Conservation (phyloP, 495 filamentous ascomycete species). For the Alectoria sarmentosa region DNA sequence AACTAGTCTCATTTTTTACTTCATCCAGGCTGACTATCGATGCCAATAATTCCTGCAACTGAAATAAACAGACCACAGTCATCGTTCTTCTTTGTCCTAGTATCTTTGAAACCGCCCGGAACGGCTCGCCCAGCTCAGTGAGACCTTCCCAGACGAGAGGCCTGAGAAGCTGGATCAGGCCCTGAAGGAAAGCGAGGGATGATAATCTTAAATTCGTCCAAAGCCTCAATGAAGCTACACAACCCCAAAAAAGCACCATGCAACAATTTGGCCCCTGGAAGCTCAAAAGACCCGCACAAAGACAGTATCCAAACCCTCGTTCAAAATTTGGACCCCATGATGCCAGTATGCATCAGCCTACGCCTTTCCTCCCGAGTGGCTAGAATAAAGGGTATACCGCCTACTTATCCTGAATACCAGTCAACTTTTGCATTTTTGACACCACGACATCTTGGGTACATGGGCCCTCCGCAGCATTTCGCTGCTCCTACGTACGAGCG, state of each 20-base stretch:
- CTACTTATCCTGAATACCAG: background rate
- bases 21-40: no score
- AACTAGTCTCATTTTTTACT: no score
- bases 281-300: slow-evolving; percentile 5
- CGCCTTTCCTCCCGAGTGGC: background rate
- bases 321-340: background rate
- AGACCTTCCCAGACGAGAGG: background rate
- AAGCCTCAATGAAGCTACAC: background rate
- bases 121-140: background rate
- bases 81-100: background rate
- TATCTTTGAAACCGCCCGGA: background rate
- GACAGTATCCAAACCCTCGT: background rate
- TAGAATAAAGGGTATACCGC: background rate
- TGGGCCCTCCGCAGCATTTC: slow-evolving; percentile 4
- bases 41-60: no score
- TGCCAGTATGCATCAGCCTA: background rate
- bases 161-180: slow-evolving; percentile 5
- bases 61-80: no score
- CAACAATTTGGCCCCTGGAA: background rate
- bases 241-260: background rate
- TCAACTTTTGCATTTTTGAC: background rate
- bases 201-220: background rate
- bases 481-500: background rate
- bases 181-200: background rate
- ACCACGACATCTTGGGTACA: background rate